Evolutionary conservation across 768 basidiomycete genomes (phyloP).

Genomic region (Pholiota molesta): DNA sequence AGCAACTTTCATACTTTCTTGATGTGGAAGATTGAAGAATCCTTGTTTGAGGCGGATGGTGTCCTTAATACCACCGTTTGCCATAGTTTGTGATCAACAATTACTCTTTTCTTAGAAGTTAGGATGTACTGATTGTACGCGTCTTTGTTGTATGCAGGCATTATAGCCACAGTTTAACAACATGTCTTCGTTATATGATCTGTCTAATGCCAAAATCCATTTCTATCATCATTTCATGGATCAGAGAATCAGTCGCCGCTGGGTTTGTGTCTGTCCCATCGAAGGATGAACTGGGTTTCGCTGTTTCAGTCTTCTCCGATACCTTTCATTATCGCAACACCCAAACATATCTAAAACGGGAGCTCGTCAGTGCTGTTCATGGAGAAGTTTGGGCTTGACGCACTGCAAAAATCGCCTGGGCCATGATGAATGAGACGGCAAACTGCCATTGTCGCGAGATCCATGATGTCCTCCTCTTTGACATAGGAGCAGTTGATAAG

Average conservation of each 20-base stretch:
- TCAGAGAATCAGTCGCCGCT: constrained; percentile 19
- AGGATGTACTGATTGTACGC: neutral
- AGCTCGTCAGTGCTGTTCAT: constrained; percentile 7
- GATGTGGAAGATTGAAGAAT: constrained; percentile 38
- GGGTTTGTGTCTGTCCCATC: neutral
- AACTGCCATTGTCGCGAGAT: constrained; percentile 46
- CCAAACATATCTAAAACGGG: constrained; percentile 39
- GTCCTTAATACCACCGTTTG: constrained; percentile 51
- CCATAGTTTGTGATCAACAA: constrained; percentile 57
- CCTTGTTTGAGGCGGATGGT: constrained; percentile 79
- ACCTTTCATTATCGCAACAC: constrained; percentile 60
- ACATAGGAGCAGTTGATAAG: constrained; percentile 63
- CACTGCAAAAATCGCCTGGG: constrained; percentile 56
- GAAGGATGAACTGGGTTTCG: constrained; percentile 25
- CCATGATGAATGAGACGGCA: constrained; percentile 49
- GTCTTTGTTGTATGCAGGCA: neutral
- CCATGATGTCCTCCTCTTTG: constrained; percentile 53
- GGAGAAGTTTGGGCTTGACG: constrained; percentile 27
- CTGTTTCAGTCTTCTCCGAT: constrained; percentile 51
- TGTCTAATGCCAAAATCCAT: constrained; percentile 2
- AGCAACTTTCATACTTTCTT: constrained; percentile 12
- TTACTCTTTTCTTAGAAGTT: neutral
- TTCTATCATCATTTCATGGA: neutral
- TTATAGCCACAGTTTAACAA: neutral
- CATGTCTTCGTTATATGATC: neutral